Base-by-base conservation (phyloP, 805 yeast species). In the Myxozyma neglecta region DNA sequence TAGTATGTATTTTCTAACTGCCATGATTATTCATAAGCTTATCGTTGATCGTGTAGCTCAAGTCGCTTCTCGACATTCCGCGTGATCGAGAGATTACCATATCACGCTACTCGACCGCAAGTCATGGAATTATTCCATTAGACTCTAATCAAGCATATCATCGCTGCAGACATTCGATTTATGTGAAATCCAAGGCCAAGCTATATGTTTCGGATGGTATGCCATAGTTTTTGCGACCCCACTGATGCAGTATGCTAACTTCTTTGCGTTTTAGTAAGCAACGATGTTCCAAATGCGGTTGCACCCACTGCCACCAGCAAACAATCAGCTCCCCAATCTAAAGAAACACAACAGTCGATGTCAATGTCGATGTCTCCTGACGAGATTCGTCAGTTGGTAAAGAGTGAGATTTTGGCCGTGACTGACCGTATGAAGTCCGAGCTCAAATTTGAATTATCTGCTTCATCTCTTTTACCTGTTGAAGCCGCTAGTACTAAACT, bases 181-280 rank as follows among this genome's bases (percentile, higher is more conserved):
- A 46, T 24, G 63, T 52, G 11, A 61, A 62, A 57, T 49, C 52
- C 35, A 64, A 62, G 51, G 64, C 59, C 4, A 64, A 57, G 46
- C 52, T 64, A n/a, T 36, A 14, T 42, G 60, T 64, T 10, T 16
- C 8, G 10, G 61, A 54, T 14, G 60, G 63, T 61, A 24, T 14
- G 50, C 20, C 16, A 14, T 48, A 9, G 34, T n/a, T 9, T 48
- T 13, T 39, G 3, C 42, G 42, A 39, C 3, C 42, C n/a, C 42
- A 5, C n/a, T 29, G 18, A 6, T 29, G 14, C 35, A 10, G 37
- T 29, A 7, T 46, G 50, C 50, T 46, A 36, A 46, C 50, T 20
- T 8, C 13, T 7, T 3, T 29, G 37, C 5, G 50, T 24, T 24
- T 24, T 24, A 24, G 29, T 24, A 24, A 24, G 2, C n/a, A n/a